Base-by-base conservation (phyloP, 1,139 yeast genomes). In the Arxiozyma heterogenica region DNA sequence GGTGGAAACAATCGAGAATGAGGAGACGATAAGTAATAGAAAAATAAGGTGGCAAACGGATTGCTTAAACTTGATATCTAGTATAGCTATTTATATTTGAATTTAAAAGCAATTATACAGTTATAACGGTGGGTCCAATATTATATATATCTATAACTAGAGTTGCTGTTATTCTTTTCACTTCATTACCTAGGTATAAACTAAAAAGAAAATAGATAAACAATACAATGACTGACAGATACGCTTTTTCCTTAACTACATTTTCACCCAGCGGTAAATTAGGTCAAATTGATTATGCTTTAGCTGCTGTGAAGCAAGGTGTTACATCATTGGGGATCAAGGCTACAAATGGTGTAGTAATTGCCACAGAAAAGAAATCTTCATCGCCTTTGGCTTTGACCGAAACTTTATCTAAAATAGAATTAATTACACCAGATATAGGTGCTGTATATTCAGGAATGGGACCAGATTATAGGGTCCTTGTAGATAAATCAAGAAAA, bases 391-490 rank as follows among this genome's bases (percentile, higher is more conserved):
- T 94, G 60, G 79, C 90, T 58, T 83, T 88, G 63, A 75, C 81
- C 39, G 95, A 86, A 53, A 80, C 90, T 53, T 78, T 86, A 58
- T 79, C 84, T 54, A 94, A 94, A 69, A 84, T 94, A 45, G 86
- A 89, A 54, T 75, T 82, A 56, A 81, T 94, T 64, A 90, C 98
- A 1, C 98, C 98, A 44, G 90, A 93, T 67, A 88, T 93, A 61
- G 98, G 98, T 56, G 89, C 93, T 81, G 90, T 95, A 5, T 94
- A 94, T 73, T 81, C 96, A 20, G 99, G 99, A 34, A 91, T 94
- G 98, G 98, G 98, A 17, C 98, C 99, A 22, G 99, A 94, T 71
- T 94, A 87, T 75, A 79, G 99, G 61, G 96, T 94, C 22, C 79
- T 94, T 52, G 90, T 91, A 48, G 98, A 93, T 71, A 86, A 86